A percentile compares a stretch with the other conserved stretches of the same genome.
phyloP scores from a whole-genome alignment of 345 rosid genomes.

The Ceriops tagal region DNA sequence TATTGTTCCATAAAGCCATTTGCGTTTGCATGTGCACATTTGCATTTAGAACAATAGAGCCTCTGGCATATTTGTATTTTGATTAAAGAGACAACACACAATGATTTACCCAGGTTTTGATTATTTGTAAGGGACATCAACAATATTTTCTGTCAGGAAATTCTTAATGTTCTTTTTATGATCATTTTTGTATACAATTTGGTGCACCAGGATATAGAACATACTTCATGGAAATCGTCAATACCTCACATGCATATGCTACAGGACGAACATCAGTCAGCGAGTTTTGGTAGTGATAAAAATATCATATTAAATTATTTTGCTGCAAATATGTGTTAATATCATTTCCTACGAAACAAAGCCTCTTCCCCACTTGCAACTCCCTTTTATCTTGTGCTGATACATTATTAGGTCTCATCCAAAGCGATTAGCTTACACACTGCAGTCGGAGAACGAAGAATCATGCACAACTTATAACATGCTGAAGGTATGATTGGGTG shows the following conservation, averaged over 20 bases:
- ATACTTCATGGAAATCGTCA: slow-evolving; percentile 77
- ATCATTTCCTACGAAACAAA: background rate
- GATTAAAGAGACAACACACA: no score
- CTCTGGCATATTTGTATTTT: no score
- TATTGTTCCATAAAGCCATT: no score
- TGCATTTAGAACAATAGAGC: no score
- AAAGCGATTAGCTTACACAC: slow-evolving; percentile 62
- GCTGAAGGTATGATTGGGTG: slow-evolving; percentile 57
- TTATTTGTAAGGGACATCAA: no score
- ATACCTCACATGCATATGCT: slow-evolving; percentile 84
- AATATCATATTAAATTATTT: background rate
- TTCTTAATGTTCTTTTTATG: background rate
- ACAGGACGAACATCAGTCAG: slow-evolving; percentile 79
- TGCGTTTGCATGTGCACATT: no score
- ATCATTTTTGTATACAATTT: slow-evolving; percentile 8
- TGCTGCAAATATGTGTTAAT: background rate
- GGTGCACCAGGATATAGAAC: slow-evolving; percentile 52
- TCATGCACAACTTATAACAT: slow-evolving; percentile 93
- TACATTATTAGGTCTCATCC: slow-evolving; percentile 61
- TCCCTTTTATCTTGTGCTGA: background rate
- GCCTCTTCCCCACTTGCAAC: background rate
- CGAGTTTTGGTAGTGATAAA: slow-evolving; percentile 70
- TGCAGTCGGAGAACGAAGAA: slow-evolving; percentile 70
- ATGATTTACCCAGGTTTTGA: no score
- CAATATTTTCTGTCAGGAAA: background rate